Evolutionary conservation across 202 grass and related monocot species (phyloP), one percentile per base, ranked within the genome.

Genomic region (Eragrostis tef): DNA sequence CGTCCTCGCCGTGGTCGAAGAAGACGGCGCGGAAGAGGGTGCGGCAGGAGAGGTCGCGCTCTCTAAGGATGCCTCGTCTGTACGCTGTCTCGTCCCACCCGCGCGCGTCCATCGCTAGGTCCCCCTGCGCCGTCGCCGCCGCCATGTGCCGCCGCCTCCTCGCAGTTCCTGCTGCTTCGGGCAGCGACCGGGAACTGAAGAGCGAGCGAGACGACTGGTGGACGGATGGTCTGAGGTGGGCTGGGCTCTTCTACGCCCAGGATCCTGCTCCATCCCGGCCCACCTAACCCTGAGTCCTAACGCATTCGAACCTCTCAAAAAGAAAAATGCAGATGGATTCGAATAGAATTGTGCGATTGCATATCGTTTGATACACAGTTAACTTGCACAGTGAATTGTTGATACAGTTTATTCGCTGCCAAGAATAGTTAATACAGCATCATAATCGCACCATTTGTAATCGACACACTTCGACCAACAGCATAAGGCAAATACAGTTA

Each of bases 21-120:
- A 98, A 94, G 36, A 86, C 88, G 8, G 90, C 82, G 70, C 90
- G 85, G 85, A 98, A 98, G 70, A 93, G 88, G 85, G 90, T 94
- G 60, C 86, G 90, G 64, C 79, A 92, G 48, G 74, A 80, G 61
- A 94, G 79, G 39, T 86, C 86, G 25, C 92, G 81, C 17, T 88
- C 85, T 20, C 72, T 73, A 15, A 98, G 90, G 57, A 94, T 85
- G 22, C 88, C 86, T 1, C 84, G 85, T 82, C 95, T 78, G 73
- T 93, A 98, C 24, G 84, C 77, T 29, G 74, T 88, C 83, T 93
- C 94, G 76, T 94, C 86, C 92, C 92, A 94, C 36, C 51, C 72
- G n/a, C 94, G 83, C 17, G 94, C 92, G 69, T 94, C 92, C 34
- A 73, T 72, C 25, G 75, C 68, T 44, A 49, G 64, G 45, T 65